Base-by-base conservation (phyloP, 148 eudicot species). In the Amaranthus cruentus region DNA sequence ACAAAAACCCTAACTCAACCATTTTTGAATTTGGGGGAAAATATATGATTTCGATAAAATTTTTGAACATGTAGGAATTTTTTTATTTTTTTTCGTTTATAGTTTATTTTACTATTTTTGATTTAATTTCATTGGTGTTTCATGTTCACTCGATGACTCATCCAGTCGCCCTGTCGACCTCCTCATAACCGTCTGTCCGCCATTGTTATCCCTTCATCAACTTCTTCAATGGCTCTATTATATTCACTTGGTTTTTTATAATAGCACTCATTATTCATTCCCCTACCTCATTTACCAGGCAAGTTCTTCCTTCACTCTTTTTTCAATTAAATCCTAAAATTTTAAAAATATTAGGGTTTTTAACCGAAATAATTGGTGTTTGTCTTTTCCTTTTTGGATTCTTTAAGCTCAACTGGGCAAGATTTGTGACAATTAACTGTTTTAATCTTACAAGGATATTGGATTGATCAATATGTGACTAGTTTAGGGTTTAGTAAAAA, bases 211-310 rank as follows among this genome's bases (percentile, higher is more conserved):
- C 62, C 11, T 51, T 44, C 61, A 42, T 4, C 48, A 43, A 55
- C 11, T 6, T 55, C 62, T 70, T 47, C 62, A 55, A 69, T 70
- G 73, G 73, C 52, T 15, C 38, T 55, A 42, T 7, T 55, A 43
- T 69, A 1, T 68, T 48, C 47, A 53, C 7, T 15, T 15, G 54
- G 58, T 11, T 53, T 10, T 6, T 50, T 67, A 9, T 67, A 50
- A 11, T 51, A 13, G 4, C n/a, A 13, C 21, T 6, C 72, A 70
- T 70, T 51, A 55, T 55, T 70, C 28, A 44, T 13, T 55, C 73
- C 43, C 53, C 62, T 44, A 15, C 62, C 62, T 44, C 73, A 43
- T 70, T 70, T 14, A 28, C 12, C 73, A 44, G 73, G 73, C 38
- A 55, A 55, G 42, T 44, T 55, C 62, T 55, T 55, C 62, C 28